Evolutionary conservation across 805 yeast genomes (phyloP).

Genomic region (Peterozyma xylosa): DNA sequence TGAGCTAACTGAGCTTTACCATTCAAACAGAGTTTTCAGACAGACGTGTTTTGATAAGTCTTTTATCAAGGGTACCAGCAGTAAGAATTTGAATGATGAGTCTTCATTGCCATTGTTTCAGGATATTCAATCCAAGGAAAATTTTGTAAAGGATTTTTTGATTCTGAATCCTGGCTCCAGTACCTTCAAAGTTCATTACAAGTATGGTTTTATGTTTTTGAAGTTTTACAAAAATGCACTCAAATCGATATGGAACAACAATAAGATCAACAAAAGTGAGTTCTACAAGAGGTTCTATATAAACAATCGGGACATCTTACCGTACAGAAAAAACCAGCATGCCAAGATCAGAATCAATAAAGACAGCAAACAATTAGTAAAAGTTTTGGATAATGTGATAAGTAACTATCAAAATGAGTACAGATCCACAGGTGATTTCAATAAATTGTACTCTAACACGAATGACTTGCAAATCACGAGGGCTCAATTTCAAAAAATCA

Average conservation of each 20-base stretch:
- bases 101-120: no score
- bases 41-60: no score
- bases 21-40: no score
- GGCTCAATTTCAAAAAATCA: constrained; percentile 39
- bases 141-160: no score
- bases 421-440: constrained; percentile 10
- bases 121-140: no score
- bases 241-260: constrained; percentile 43
- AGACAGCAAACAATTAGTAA: constrained; percentile 12
- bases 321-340: constrained; percentile 15
- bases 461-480: constrained; percentile 21
- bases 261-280: constrained; percentile 17
- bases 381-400: constrained; percentile 18
- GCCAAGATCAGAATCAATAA: constrained; percentile 11
- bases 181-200: constrained; percentile 7
- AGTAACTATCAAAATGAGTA: constrained; percentile 13
- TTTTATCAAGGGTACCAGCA: no score
- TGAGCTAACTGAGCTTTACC: no score
- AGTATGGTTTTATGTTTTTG: constrained; percentile 19
- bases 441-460: not conserved
- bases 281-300: constrained; percentile 20
- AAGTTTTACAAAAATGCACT: constrained; percentile 54
- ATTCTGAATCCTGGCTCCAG: no score
- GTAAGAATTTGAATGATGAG: no score
- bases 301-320: constrained; percentile 18